Percentiles rank a stretch among this genome's conserved stretches.
Evolutionary conservation across 805 yeast species (phyloP).

Genomic region (Yamadazyma takamatsuzukensis): DNA sequence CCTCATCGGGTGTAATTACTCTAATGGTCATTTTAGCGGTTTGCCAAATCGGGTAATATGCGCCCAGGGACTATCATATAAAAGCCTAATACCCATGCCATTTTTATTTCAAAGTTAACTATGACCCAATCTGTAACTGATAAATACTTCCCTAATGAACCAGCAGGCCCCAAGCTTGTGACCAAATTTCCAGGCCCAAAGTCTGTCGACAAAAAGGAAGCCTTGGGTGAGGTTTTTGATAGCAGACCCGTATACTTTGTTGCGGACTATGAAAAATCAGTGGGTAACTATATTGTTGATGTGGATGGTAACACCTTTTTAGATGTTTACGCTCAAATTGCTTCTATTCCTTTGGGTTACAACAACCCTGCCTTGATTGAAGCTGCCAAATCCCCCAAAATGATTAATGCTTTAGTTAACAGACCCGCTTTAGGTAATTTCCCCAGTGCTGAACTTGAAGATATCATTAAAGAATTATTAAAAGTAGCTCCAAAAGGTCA

Average conservation of each 20-base stretch:
- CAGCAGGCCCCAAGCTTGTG: conserved; percentile 59
- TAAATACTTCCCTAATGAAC: conserved; percentile 76
- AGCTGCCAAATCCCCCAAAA: conserved; percentile 65
- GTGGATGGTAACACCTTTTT: conserved; percentile 73
- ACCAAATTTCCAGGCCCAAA: conserved; percentile 79
- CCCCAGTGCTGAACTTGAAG: conserved; percentile 66
- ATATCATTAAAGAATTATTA: conserved; percentile 46
- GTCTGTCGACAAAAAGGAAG: conserved; percentile 47
- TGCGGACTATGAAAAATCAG: conserved; percentile 70
- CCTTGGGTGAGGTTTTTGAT: conserved; percentile 64
- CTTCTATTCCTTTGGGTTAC: conserved; percentile 83
- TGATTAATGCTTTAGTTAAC: conserved; percentile 71
- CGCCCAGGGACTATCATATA: conserved; percentile 2
- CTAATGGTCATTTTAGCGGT: too few species aligned
- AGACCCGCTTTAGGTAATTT: conserved; percentile 85
- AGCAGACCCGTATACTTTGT: conserved; percentile 70
- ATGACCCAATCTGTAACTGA: conserved; percentile 41
- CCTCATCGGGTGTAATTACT: too few species aligned
- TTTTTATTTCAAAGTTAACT: background rate
- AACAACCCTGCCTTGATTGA: conserved; percentile 73
- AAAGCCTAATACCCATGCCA: conserved; percentile 1
- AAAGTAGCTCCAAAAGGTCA: conserved; percentile 78
- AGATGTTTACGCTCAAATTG: conserved; percentile 80
- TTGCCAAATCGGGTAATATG: conserved; percentile 6
- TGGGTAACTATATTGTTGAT: conserved; percentile 78